A percentile compares a stretch with the other conserved stretches of the same genome.
phyloP scores from a whole-genome alignment of 768 basidiomycete genomes.

The Sarcodon sp. region DNA sequence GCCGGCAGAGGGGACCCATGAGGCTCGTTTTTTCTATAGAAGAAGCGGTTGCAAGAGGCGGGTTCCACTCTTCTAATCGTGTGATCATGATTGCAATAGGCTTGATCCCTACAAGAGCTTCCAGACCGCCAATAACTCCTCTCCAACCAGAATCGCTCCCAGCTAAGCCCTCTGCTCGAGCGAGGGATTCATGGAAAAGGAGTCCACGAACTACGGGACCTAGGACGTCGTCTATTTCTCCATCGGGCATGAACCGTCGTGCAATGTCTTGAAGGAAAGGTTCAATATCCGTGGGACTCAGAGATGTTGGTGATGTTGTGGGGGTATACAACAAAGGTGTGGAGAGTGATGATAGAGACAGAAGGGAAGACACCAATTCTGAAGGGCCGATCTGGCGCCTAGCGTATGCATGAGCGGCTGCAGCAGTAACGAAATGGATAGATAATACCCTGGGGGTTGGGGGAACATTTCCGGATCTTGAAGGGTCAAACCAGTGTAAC shows the following conservation, averaged over 20 bases:
- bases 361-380: constrained; percentile 74
- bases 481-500: constrained; percentile 78
- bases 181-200: constrained; percentile 52
- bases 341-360: constrained; percentile 59
- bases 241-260: constrained; percentile 65
- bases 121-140: constrained; percentile 70
- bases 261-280: constrained; percentile 79
- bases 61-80: constrained; percentile 63
- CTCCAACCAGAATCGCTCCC: constrained; percentile 78
- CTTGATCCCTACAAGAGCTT: constrained; percentile 72
- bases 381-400: constrained; percentile 64
- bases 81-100: constrained; percentile 74
- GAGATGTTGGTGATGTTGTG: constrained; percentile 29
- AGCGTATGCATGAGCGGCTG: neutral
- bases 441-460: constrained; percentile 56
- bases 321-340: constrained; percentile 46
- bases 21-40: constrained; percentile 56
- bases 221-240: constrained; percentile 70
- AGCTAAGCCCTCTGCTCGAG: constrained; percentile 53
- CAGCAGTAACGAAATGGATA: constrained; percentile 10
- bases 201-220: constrained; percentile 54
- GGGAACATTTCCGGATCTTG: constrained; percentile 95
- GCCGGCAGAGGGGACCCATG: constrained; percentile 72
- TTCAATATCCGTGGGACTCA: constrained; percentile 59
- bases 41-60: constrained; percentile 39